Percentiles rank a stretch among this genome's conserved stretches.
Evolutionary conservation across 768 basidiomycete genomes (phyloP).

Genomic region (Clitopilus passeckerianus): DNA sequence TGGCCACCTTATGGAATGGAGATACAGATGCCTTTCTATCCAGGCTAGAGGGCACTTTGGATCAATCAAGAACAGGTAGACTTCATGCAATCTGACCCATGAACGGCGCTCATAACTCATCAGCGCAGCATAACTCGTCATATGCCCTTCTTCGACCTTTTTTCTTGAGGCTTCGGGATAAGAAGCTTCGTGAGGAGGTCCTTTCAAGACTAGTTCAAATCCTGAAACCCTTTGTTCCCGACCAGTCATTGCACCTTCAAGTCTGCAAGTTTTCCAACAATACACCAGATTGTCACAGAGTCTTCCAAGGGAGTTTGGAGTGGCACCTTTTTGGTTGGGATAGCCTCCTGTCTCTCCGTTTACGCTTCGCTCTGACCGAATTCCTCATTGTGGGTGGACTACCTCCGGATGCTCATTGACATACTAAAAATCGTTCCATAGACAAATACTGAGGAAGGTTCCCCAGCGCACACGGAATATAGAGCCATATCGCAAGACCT

Average conservation of each 20-base stretch:
- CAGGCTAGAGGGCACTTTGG: conserved; percentile 25
- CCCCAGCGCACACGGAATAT: conserved; percentile 36
- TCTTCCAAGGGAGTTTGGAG: conserved; percentile 47
- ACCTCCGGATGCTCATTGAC: background rate
- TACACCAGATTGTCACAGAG: conserved; percentile 19
- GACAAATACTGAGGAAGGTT: conserved; percentile 38
- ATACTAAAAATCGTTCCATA: background rate
- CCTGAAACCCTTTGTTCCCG: conserved; percentile 26
- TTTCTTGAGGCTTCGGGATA: conserved; percentile 39
- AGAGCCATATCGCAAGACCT: conserved; percentile 48
- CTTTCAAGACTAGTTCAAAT: conserved; percentile 41
- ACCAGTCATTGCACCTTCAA: conserved; percentile 26
- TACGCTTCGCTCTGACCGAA: conserved; percentile 52
- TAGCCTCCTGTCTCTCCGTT: conserved; percentile 43
- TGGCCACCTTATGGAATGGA: conserved; percentile 51
- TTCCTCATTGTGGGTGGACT: conserved; percentile 38
- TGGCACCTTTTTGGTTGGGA: conserved; percentile 64
- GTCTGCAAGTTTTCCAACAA: conserved; percentile 23
- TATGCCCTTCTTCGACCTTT: conserved; percentile 46
- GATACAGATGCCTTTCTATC: conserved; percentile 28
- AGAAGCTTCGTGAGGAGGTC: conserved; percentile 27
- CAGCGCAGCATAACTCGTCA: conserved; percentile 39
- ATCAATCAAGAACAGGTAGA: conserved; percentile 25
- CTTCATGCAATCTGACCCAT: background rate
- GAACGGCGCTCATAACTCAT: background rate